Conservation (phyloP, 352 stramenopile genomes). For the Pythium plurisporium region DNA sequence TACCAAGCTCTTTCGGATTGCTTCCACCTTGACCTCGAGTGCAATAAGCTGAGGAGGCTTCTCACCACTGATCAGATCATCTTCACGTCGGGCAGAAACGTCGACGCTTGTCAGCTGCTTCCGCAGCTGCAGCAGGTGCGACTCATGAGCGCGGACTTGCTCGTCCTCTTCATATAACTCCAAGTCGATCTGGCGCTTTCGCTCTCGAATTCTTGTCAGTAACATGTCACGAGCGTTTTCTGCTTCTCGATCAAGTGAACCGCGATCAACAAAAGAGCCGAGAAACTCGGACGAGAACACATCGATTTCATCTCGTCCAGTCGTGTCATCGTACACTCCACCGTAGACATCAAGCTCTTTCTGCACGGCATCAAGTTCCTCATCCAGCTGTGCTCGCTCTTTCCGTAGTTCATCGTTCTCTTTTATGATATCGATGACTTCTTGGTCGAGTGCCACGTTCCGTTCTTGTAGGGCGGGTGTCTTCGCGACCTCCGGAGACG, state of each 20-base stretch:
- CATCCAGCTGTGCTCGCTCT: constrained; percentile 45
- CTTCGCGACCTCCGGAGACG: constrained; percentile 60
- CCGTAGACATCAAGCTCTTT: constrained; percentile 58
- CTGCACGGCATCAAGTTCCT: constrained; percentile 50
- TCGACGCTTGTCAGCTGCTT: constrained; percentile 62
- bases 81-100: constrained; percentile 60
- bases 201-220: constrained; percentile 50
- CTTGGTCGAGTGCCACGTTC: constrained; percentile 57
- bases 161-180: constrained; percentile 62
- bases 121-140: constrained; percentile 62
- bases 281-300: constrained; percentile 71
- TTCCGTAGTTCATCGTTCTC: constrained; percentile 67
- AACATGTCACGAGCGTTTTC: constrained; percentile 57
- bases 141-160: constrained; percentile 44
- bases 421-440: constrained; percentile 63
- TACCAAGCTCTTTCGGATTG: constrained; percentile 64
- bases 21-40: constrained; percentile 67
- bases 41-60: constrained; percentile 75
- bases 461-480: constrained; percentile 47
- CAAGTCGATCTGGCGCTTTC: constrained; percentile 46
- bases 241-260: constrained; percentile 56
- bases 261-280: constrained; percentile 48
- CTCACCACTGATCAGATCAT: constrained; percentile 77
- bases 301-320: constrained; percentile 43
- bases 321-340: constrained; percentile 52